Evolutionary conservation across 2,329 filamentous ascomycete genomes (phyloP).

Genomic region (Scedosporium dehoogii): DNA sequence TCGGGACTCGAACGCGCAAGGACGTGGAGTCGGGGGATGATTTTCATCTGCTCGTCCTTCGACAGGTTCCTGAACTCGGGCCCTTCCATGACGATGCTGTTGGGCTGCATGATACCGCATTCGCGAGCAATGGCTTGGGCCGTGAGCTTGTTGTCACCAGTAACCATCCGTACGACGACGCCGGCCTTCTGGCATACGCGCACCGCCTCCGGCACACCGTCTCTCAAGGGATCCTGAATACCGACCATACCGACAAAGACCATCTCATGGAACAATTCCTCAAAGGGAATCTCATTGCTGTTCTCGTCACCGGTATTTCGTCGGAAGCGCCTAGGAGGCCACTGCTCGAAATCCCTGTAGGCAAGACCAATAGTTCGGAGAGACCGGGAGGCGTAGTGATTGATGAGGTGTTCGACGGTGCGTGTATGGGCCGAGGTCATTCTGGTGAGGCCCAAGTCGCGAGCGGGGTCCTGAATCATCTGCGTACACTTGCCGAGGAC

Average conservation of each 20-base stretch:
- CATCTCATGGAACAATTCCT: slow-evolving; percentile 59
- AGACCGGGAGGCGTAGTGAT: slow-evolving; percentile 67
- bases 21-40: slow-evolving; percentile 61
- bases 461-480: slow-evolving; percentile 38
- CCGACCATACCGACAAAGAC: slow-evolving; percentile 61
- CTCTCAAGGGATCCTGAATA: slow-evolving; percentile 71
- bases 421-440: slow-evolving; percentile 44
- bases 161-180: slow-evolving; percentile 77
- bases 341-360: slow-evolving; percentile 74
- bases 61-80: slow-evolving; percentile 67
- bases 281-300: slow-evolving; percentile 54
- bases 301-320: slow-evolving; percentile 29
- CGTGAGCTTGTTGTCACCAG: slow-evolving; percentile 71
- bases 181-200: slow-evolving; percentile 64
- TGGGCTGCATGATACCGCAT: slow-evolving; percentile 61
- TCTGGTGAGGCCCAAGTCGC: slow-evolving; percentile 27
- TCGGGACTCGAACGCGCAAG: slow-evolving; percentile 66
- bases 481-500: slow-evolving; percentile 46
- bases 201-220: slow-evolving; percentile 66
- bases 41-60: slow-evolving; percentile 52
- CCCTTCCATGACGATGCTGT: slow-evolving; percentile 67
- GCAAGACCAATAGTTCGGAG: slow-evolving; percentile 76
- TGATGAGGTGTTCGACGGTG: slow-evolving; percentile 57
- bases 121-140: slow-evolving; percentile 71
- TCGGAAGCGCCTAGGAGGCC: slow-evolving; percentile 62